phyloP scores from a whole-genome alignment of 306 rosid genomes.

The Rosa lucieae region DNA sequence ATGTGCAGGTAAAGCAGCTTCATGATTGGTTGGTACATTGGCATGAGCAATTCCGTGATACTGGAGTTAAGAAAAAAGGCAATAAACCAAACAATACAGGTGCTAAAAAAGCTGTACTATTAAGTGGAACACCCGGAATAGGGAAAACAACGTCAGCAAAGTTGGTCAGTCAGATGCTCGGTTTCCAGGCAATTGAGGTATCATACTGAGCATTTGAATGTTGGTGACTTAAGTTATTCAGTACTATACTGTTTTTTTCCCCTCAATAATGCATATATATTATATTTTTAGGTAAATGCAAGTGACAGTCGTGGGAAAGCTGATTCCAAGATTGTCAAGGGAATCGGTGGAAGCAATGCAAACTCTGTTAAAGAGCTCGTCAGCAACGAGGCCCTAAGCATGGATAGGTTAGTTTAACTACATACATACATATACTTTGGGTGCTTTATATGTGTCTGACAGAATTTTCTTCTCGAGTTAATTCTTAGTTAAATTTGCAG shows the following conservation, averaged over 20 bases:
- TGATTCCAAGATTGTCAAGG: conserved; percentile 83
- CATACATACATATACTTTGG: conserved; percentile 14
- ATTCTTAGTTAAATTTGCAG: conserved; percentile 45
- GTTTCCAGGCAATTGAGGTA: conserved; percentile 88
- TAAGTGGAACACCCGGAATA: conserved; percentile 96
- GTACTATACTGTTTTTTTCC: not conserved
- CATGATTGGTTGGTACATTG: conserved; percentile 85
- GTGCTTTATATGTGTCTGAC: conserved; percentile 13
- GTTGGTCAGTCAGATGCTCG: conserved; percentile 87
- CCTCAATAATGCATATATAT: conserved; percentile 9
- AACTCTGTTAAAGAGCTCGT: conserved; percentile 85
- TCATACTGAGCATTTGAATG: not conserved
- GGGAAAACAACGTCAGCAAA: conserved; percentile 98
- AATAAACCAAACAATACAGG: conserved; percentile 60
- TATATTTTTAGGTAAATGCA: conserved; percentile 76
- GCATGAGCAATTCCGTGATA: conserved; percentile 75
- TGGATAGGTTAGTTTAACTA: conserved; percentile 54
- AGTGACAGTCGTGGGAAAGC: conserved; percentile 98
- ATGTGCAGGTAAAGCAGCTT: conserved; percentile 75
- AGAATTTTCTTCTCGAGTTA: conserved; percentile 21
- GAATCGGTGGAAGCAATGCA: conserved; percentile 88
- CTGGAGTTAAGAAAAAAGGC: conserved; percentile 59
- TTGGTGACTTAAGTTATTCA: not conserved
- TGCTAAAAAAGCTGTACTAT: conserved; percentile 73
- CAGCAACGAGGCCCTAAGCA: conserved; percentile 59